Evolutionary conservation across 2,329 filamentous ascomycete species (phyloP).

Genomic region (Macroventuria anomochaeta): DNA sequence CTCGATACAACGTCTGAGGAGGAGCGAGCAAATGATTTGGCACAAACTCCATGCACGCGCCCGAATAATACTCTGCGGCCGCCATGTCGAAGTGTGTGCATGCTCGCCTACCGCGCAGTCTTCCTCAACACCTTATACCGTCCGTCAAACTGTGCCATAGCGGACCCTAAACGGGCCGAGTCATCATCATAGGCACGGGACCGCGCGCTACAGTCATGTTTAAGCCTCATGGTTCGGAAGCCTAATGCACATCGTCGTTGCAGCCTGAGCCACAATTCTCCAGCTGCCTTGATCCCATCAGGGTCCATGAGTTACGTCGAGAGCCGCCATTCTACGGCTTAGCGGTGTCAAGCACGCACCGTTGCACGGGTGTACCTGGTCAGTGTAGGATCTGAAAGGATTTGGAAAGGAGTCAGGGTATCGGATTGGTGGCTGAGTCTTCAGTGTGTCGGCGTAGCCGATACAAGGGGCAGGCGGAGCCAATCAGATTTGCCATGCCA

Average conservation of each 20-base stretch:
- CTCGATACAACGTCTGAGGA: slow-evolving; percentile 11
- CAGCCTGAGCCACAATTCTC: slow-evolving; percentile 14
- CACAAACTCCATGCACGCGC: slow-evolving; percentile 6
- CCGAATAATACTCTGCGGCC: slow-evolving; percentile 14
- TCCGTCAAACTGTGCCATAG: not conserved
- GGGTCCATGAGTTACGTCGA: not conserved
- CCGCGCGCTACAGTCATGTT: slow-evolving; percentile 12
- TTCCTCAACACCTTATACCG: slow-evolving; percentile 11
- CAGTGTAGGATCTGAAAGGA: not conserved
- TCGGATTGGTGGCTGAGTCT: slow-evolving; percentile 12
- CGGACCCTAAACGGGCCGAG: slow-evolving; percentile 6
- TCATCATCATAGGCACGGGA: not conserved
- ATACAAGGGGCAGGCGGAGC: not conserved
- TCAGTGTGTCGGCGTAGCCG: slow-evolving; percentile 2
- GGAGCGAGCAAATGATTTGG: slow-evolving; percentile 8
- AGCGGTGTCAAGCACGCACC: not conserved
- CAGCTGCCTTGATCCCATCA: slow-evolving; percentile 11
- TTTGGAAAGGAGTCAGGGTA: not conserved
- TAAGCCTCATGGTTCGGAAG: slow-evolving; percentile 7
- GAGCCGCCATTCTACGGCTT: slow-evolving; percentile 9
- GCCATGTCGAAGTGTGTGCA: slow-evolving; percentile 5
- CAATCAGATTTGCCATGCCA: slow-evolving; percentile 1
- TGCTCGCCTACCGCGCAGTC: not conserved
- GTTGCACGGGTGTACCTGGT: slow-evolving; percentile 1
- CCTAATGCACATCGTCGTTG: slow-evolving; percentile 18